phyloP scores from a whole-genome alignment of 108 stramenopile species.

The Poteriospumella lacustris region DNA sequence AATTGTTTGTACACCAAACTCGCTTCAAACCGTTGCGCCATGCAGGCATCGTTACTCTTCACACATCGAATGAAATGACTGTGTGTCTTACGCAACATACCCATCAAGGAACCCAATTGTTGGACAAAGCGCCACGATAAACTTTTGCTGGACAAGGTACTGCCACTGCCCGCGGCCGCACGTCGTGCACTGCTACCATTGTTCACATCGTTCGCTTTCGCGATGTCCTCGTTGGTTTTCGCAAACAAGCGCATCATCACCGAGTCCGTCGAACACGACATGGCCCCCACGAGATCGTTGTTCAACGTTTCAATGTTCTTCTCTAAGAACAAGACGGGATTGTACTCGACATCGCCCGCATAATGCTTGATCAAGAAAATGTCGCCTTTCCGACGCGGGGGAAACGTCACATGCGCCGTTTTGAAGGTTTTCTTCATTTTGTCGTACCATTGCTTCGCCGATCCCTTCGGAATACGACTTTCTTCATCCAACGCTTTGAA shows the following conservation, averaged over 20 bases:
- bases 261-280: background rate
- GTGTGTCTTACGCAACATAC: slow-evolving; percentile 11
- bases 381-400: background rate
- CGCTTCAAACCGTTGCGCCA: slow-evolving; percentile 10
- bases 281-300: slow-evolving; percentile 15
- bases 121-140: slow-evolving; percentile 24
- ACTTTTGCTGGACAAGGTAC: background rate
- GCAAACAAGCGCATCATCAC: background rate
- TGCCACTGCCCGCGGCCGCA: background rate
- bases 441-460: slow-evolving; percentile 11
- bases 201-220: background rate
- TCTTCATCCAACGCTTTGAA: slow-evolving; percentile 31
- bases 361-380: slow-evolving; percentile 42
- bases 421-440: slow-evolving; percentile 5
- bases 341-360: slow-evolving; percentile 40
- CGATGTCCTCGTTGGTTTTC: background rate
- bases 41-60: slow-evolving; percentile 34
- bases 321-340: slow-evolving; percentile 3
- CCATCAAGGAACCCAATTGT: slow-evolving; percentile 34
- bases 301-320: slow-evolving; percentile 43
- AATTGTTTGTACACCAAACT: slow-evolving; percentile 4
- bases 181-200: background rate
- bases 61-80: slow-evolving; percentile 46
- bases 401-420: background rate
- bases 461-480: slow-evolving; percentile 5